Base-by-base conservation (phyloP, 139 green algal species). In the Chlorella vulgaris region DNA sequence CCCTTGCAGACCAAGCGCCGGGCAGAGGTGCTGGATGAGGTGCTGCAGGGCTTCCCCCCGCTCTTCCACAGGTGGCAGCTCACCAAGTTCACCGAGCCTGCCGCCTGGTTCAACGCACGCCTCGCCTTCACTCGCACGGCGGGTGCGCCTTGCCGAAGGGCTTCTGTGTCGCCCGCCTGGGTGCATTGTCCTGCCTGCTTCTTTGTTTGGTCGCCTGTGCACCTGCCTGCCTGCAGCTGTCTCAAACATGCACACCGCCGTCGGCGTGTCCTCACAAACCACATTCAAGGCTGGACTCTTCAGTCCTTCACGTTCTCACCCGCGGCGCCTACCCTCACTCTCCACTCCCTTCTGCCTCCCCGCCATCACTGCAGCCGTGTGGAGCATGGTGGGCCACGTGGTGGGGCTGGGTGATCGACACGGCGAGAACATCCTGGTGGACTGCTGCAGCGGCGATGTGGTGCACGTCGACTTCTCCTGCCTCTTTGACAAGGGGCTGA, bases 401-500 rank as follows among this genome's bases (percentile, higher is more conserved):
- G 83, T 93, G 71, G 94, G 93, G 3, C 86, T 97, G 67, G 94
- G 94, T 7, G 95, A 98, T 86, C 75, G 96, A 6, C 96, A 99
- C 76, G 93, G 94, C 2, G 96, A 99, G 83, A 99, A 99, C 90
- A 90, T 99, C 21, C 91, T 99, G 86, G 78, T 98, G 29, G 88
- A 51, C 7, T 71, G 65, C 65, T 42, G 65, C 65, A 86, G 43
- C 28, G 89, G 89, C 24, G 90, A 93, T 60, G 77, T 70, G 10
- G 88, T 98, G 58, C 95, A 98, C 68, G 91, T 99, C 2, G 96
- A 99, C 89, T 99, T 99, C 87, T 91, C 90, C 29, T 98, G 94
- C 89, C 89, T 98, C 0, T 98, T 99, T 83, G 96, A 99, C 88
- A 89, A 87, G 74, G 94, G 90, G 3, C 86, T 97, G 38, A 88